Conservation (phyloP, 306 rosid genomes). For the Lagenaria siceraria region DNA sequence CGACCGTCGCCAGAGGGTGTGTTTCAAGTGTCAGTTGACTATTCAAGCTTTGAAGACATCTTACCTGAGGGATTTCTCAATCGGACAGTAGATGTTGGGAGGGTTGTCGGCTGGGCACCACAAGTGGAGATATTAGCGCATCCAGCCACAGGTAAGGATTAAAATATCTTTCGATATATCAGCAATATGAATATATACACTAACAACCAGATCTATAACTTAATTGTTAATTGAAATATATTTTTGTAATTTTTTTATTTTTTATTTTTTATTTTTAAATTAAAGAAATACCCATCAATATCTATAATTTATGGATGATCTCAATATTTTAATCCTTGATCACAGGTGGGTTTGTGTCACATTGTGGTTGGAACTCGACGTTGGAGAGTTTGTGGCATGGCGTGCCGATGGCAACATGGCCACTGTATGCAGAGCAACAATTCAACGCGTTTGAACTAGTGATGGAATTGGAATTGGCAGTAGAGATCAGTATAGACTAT, state of each 20-base stretch:
- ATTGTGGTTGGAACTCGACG: conserved; percentile 51
- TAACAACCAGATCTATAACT: too few species aligned
- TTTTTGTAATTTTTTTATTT: too few species aligned
- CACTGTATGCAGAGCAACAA: conserved; percentile 38
- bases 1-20: not conserved
- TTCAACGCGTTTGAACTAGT: conserved; percentile 28
- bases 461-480: conserved; percentile 23
- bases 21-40: not conserved
- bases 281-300: too few species aligned
- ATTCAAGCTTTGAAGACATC: not conserved
- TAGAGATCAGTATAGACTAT: conserved; percentile 19
- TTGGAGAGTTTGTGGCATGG: conserved; percentile 41
- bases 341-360: conserved; percentile 19
- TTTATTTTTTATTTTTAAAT: too few species aligned
- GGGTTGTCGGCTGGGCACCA: conserved; percentile 17
- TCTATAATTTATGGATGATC: too few species aligned
- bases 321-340: too few species aligned
- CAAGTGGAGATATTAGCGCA: not conserved
- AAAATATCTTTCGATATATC: too few species aligned
- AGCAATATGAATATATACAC: too few species aligned
- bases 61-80: conserved; percentile 2
- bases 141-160: too few species aligned
- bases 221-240: too few species aligned
- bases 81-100: conserved; percentile 7
- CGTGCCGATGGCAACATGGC: conserved; percentile 46